These are phyloP conservation scores for Lumnitzera littorea DNA, from an alignment of 345 rosid species.

Conservation along the genomic window DNA sequence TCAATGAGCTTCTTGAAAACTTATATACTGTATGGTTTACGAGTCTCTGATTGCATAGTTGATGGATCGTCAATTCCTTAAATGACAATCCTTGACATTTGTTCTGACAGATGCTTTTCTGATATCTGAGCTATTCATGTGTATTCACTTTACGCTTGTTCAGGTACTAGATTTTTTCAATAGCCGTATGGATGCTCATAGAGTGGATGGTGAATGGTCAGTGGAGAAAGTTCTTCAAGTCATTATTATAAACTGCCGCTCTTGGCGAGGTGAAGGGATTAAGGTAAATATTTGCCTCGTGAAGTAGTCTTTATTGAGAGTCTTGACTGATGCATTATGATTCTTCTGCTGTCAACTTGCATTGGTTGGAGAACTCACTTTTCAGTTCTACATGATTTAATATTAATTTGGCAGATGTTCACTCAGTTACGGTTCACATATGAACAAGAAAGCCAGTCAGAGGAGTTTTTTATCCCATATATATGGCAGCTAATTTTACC, in stretches of 20 bases:
- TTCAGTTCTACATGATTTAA: background rate
- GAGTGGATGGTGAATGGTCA: constrained; percentile 87
- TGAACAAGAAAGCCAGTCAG: constrained; percentile 97
- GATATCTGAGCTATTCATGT: background rate
- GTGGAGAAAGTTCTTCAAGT: constrained; percentile 86
- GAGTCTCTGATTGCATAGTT: background rate
- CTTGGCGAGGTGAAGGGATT: constrained; percentile 96
- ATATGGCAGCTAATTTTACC: constrained; percentile 78
- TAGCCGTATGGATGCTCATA: constrained; percentile 80
- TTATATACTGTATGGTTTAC: constrained; percentile 49
- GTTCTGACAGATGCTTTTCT: background rate
- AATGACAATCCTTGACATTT: background rate
- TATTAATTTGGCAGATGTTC: constrained; percentile 58
- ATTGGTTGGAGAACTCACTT: background rate
- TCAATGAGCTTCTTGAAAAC: constrained; percentile 85
- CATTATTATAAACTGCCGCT: constrained; percentile 67
- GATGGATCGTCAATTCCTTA: background rate
- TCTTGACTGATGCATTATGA: too few relatives aligned
- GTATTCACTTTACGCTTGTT: constrained; percentile 5
- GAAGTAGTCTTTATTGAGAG: background rate
- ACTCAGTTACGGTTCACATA: constrained; percentile 92
- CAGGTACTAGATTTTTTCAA: constrained; percentile 94
- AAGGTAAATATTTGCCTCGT: constrained; percentile 39
- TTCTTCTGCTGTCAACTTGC: too few relatives aligned
- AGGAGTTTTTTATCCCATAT: constrained; percentile 94